These are phyloP conservation scores for Juglanconis juglandina DNA, from an alignment of 2,329 filamentous ascomycete species.

Conservation along the genomic window DNA sequence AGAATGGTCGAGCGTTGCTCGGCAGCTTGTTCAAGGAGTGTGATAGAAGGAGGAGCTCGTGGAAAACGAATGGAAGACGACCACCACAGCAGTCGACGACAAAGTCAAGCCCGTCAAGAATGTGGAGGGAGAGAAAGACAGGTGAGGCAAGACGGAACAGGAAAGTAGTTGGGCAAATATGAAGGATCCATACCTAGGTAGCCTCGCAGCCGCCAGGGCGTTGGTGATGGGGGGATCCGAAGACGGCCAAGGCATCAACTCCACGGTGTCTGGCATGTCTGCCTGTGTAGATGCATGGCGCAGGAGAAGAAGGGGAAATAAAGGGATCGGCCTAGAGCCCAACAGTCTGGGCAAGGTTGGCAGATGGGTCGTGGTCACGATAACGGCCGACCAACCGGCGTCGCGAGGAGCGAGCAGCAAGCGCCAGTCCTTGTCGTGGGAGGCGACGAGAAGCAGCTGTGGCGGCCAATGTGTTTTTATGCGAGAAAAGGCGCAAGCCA, in stretches of 20 bases:
- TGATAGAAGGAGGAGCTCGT: background rate
- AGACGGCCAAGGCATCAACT: background rate
- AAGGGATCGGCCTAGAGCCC: too few relatives aligned
- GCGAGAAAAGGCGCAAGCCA: too few relatives aligned
- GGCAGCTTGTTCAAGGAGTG: constrained; percentile 13
- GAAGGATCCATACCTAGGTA: background rate
- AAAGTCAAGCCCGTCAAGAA: background rate
- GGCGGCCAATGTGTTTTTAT: too few relatives aligned
- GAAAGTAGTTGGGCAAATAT: background rate
- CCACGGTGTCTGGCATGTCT: background rate
- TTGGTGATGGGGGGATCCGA: background rate
- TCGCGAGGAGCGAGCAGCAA: too few relatives aligned
- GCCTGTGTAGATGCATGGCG: too few relatives aligned
- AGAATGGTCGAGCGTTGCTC: constrained; percentile 5
- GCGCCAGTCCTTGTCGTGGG: too few relatives aligned
- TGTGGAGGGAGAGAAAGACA: background rate
- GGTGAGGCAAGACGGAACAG: background rate
- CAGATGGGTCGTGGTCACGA: too few relatives aligned
- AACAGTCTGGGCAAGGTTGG: too few relatives aligned
- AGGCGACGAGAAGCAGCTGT: too few relatives aligned
- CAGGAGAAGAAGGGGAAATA: too few relatives aligned
- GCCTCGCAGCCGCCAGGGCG: background rate
- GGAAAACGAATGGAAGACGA: background rate
- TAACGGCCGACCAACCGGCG: too few relatives aligned
- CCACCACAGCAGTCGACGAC: background rate